These are phyloP conservation scores for Prunus dulcis DNA, from an alignment of 306 rosid species.

Conservation along the genomic window DNA sequence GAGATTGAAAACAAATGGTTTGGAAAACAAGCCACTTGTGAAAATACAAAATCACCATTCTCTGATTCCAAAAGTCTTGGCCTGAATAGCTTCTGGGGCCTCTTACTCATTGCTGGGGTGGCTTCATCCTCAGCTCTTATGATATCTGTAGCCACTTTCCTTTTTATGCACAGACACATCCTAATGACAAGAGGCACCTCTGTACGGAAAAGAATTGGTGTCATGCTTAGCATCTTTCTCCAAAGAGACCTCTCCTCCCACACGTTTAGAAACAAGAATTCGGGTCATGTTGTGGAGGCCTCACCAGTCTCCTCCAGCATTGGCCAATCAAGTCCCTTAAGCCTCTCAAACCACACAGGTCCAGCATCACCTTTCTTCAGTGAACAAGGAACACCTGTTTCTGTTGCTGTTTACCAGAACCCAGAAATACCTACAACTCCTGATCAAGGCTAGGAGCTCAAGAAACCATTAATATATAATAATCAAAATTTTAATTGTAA, in stretches of 20 bases:
- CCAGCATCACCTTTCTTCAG: neutral
- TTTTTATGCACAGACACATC: constrained; percentile 34
- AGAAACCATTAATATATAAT: too few relatives aligned
- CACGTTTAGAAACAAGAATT: constrained; percentile 6
- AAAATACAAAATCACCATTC: constrained; percentile 21
- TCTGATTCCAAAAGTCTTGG: constrained; percentile 44
- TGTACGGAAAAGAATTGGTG: constrained; percentile 29
- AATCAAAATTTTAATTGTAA: too few relatives aligned
- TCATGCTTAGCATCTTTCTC: constrained; percentile 23
- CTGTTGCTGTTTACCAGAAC: neutral
- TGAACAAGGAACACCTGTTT: neutral
- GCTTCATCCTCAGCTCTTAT: constrained; percentile 37
- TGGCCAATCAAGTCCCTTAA: neutral
- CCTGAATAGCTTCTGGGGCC: constrained; percentile 63
- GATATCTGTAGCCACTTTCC: constrained; percentile 30
- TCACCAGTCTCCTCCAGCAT: neutral
- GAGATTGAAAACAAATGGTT: constrained; percentile 59
- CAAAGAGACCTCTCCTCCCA: constrained; percentile 26
- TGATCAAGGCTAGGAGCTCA: too few relatives aligned
- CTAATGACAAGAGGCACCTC: constrained; percentile 25
- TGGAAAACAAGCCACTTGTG: constrained; percentile 17
- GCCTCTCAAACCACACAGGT: neutral
- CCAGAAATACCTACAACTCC: too few relatives aligned
- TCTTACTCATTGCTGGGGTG: constrained; percentile 45
- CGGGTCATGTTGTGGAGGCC: neutral